Evolutionary conservation across 768 basidiomycete species (phyloP), one percentile per base, ranked within the genome.

Genomic region (Rhodotorula babjevae): DNA sequence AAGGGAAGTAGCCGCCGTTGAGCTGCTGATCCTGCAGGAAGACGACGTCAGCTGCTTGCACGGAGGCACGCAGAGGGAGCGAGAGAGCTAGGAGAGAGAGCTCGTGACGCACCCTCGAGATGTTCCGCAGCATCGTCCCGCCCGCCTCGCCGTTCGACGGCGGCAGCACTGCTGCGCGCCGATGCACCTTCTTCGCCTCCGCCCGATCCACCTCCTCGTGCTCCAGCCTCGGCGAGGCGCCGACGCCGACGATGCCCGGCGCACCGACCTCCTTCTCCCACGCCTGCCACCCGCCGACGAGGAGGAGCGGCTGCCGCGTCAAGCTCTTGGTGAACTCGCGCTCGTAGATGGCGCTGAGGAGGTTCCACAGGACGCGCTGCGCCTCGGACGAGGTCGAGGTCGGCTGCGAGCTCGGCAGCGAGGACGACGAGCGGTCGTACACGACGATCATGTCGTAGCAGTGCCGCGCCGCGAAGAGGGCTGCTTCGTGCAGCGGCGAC

Each of bases 381-480:
- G 77, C 71, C 0, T 58, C 79, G 0, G 88, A 86, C 0, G 87
- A 83, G 18, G 83, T 83, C 29, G 67, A 61, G 0, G 82, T 80
- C 7, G 81, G 80, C 4, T 84, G 85, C 63, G 52, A 87, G 84
- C 27, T 83, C 80, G 65, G 85, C 84, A 59, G 90, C 87, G 44
- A 83, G 80, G 62, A 85, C 78, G 81, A 81, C 21, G 79, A 62
- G 6, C 78, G 69, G 80, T 98, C 94, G 80, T 93, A 93, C 8
- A 97, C 83, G 25, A 89, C 90, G 36, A 99, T 87, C 31, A 94
- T 81, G 76, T 96, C 93, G 79, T 91, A 95, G 76, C 90, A 89
- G 78, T 93, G 87, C 53, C 95, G 90, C 71, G 92, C 90, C 55
- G 83, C 80, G 80, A 98, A 98, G n/a, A 90, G 83, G 4, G 84